A percentile compares a stretch with the other conserved stretches of the same genome.
Conservation (phyloP, 148 eudicot species). For the Rhododendron kiyosumense region DNA sequence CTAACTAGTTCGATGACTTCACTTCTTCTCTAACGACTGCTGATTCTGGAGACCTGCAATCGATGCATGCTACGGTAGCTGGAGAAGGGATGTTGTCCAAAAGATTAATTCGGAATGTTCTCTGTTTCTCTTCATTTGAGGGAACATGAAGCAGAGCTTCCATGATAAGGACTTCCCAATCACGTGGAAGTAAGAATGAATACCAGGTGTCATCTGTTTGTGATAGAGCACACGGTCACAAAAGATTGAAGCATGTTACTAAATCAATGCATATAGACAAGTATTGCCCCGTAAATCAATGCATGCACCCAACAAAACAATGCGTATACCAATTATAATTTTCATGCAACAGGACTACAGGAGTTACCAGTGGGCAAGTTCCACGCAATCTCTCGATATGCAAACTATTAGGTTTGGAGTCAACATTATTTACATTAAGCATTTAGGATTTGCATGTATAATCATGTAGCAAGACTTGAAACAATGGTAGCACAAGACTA, state of each 20-base stretch:
- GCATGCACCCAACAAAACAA: not conserved
- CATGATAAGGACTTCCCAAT: slow-evolving; percentile 79
- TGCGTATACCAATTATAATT: not conserved
- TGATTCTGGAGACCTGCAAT: slow-evolving; percentile 34
- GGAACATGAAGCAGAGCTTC: slow-evolving; percentile 87
- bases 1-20: slow-evolving; percentile 22
- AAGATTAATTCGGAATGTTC: slow-evolving; percentile 53
- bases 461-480: not conserved
- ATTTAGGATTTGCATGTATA: not conserved
- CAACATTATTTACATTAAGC: not conserved
- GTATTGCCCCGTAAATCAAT: not conserved
- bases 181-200: slow-evolving; percentile 55
- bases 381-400: not conserved
- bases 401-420: not conserved
- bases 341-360: not conserved
- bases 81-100: slow-evolving; percentile 40
- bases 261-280: not conserved
- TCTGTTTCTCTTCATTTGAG: slow-evolving; percentile 53
- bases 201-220: slow-evolving; percentile 53
- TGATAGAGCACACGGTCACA: not conserved
- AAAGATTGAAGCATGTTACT: not conserved
- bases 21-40: slow-evolving; percentile 32
- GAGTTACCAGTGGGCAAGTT: not conserved
- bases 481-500: not conserved
- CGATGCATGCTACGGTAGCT: slow-evolving; percentile 46